Evolutionary conservation across 768 basidiomycete genomes (phyloP), one percentile per base, ranked within the genome.

Genomic region (Sporobolomyces phaffii): DNA sequence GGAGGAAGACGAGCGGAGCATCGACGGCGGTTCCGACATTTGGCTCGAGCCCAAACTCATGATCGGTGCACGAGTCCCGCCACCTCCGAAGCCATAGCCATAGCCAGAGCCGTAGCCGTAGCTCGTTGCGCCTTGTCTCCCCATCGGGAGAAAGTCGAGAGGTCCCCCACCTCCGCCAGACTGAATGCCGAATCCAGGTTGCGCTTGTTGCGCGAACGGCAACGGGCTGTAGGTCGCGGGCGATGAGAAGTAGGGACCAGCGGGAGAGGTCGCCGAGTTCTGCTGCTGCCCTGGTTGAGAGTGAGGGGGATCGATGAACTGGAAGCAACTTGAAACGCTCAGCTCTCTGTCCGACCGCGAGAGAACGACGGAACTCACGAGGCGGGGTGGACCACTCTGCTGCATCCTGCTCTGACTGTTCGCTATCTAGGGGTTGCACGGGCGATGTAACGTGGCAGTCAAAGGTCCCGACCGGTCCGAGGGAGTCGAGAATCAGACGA

Each of bases 191-290:
- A 4, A 41, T 22, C 13, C 49, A 5, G 29, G 43, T 9, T 34
- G 34, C 31, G 26, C 2, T 0, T 22, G 38, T 8, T 31, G 40
- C 22, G 40, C 57, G 57, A 65, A 65, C 0, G 64, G 50, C 1
- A 52, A 31, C 9, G 49, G 33, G 26, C 56, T 49, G 63, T 60
- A 52, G 20, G 49, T 31, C 3, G 64, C 57, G 13, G 64, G 64
- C 4, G 64, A 65, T 0, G 64, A 58, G 44, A 52, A 65, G 48
- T 29, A 29, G 14, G 38, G 28, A 2, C 28, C 54, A 10, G 36
- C 38, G 1, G 63, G 47, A 8, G 63, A 64, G 22, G 28, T 34
- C 5, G 51, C 29, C 9, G 49, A 31, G n/a, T n/a, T n/a, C 33
- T n/a, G 47, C n/a, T 9, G 53, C 38, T 9, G 53, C n/a, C 36